Evolutionary conservation across 192 early-diverging fungal genomes (phyloP), one percentile per base, ranked within the genome.

Genomic region (Oehlia diaphana): DNA sequence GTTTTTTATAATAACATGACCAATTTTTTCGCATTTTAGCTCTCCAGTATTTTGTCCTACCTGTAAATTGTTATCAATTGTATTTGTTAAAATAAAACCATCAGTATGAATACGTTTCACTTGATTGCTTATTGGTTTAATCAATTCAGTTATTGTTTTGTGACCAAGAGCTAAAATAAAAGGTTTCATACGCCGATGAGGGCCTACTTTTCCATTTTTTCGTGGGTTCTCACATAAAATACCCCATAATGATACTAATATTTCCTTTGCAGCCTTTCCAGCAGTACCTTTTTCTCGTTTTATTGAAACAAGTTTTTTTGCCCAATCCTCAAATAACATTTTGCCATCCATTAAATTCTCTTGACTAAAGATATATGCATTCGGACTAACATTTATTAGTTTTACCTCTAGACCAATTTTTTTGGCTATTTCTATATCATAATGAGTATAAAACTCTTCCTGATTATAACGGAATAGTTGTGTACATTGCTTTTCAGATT

Each of bases 71-170:
- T 39, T 23, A 19, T 70, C 19, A 33, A 37, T 33, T 0, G 2
- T 28, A 23, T 26, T 44, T 49, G 73, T 7, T 74, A 74, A 4
- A 42, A 74, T 74, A 37, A 74, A 62, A n/a, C 73, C 73, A 62
- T 74, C 58, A 62, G 73, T 74, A 39, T 74, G 26, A 8, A 74
- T 74, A 35, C 50, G 53, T 44, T 74, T 74, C 62, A 74, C 31
- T 2, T 39, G 73, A 62, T 74, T 23, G 35, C 28, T 9, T 74
- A 74, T 0, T 37, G 73, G 58, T 58, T 8, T 74, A 4, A 74
- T 23, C 0, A 61, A 37, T 62, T 62, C 53, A 35, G 53, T 26
- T 50, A 62, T 74, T 37, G 13, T 74, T 74, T 62, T 74, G 0
- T 33, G 53, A 35, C 19, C 44, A 4, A 16, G n/a, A 12, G 31